Percentiles rank a stretch among this genome's conserved stretches.
phyloP scores from a whole-genome alignment of 2,329 filamentous ascomycete species.

The Colletotrichum sp. region DNA sequence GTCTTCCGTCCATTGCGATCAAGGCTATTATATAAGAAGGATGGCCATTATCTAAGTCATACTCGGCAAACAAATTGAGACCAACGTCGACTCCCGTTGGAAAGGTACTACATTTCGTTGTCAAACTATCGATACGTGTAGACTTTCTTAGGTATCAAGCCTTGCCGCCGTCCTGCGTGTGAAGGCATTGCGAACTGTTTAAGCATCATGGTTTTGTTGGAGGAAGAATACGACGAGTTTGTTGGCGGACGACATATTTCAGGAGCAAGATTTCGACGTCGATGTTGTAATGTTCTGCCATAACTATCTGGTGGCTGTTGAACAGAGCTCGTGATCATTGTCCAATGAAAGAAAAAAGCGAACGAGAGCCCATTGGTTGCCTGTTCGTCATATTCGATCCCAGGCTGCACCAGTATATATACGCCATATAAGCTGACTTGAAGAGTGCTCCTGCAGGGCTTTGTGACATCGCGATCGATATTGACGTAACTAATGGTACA shows the following conservation, averaged over 20 bases:
- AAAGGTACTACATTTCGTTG: background rate
- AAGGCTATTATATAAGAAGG: fast-evolving
- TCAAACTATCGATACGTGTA: background rate
- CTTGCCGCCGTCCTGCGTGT: background rate
- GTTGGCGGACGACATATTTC: background rate
- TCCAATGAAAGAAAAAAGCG: too few species aligned
- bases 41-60: fast-evolving
- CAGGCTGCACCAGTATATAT: too few species aligned
- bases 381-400: too few species aligned
- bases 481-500: too few species aligned
- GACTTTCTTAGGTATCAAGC: fast-evolving
- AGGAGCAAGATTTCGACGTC: too few species aligned
- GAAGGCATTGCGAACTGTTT: background rate
- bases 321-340: too few species aligned
- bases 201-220: fast-evolving
- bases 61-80: background rate
- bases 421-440: too few species aligned
- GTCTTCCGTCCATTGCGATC: fast-evolving
- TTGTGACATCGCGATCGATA: too few species aligned
- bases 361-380: too few species aligned
- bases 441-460: too few species aligned
- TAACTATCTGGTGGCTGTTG: too few species aligned
- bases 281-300: too few species aligned
- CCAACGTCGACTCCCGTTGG: background rate
- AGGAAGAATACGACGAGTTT: background rate